phyloP scores from a whole-genome alignment of 139 green algal species.

The Coccomyxa sp. region DNA sequence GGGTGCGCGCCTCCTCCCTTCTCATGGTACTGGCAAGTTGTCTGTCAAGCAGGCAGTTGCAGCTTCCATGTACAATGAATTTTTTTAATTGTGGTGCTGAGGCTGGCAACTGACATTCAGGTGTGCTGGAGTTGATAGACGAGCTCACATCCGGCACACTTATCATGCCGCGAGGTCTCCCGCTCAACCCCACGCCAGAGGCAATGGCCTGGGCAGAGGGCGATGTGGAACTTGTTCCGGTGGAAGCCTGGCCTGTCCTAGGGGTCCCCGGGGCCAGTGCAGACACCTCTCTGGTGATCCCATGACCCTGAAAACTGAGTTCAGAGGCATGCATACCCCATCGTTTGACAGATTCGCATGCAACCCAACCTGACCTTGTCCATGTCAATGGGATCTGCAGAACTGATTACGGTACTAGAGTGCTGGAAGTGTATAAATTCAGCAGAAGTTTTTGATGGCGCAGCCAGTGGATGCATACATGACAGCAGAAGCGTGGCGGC shows the following conservation, averaged over 20 bases:
- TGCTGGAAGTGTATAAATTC: neutral
- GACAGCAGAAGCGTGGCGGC: conserved; percentile 9
- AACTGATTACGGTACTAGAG: neutral
- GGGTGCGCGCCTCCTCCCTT: neutral
- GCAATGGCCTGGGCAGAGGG: conserved; percentile 16
- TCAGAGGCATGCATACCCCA: neutral
- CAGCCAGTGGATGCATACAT: neutral
- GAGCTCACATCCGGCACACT: conserved; percentile 23
- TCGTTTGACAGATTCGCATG: neutral
- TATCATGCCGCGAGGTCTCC: conserved; percentile 6
- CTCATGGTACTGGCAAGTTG: no score
- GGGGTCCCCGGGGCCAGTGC: neutral
- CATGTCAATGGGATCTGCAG: neutral
- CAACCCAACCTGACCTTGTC: neutral
- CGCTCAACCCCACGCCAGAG: neutral
- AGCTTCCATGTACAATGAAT: no score
- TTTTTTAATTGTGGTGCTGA: no score
- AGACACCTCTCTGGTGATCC: neutral
- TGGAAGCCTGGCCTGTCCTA: conserved; percentile 12
- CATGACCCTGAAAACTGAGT: no score
- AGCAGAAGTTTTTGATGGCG: neutral
- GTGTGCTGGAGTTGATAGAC: conserved; percentile 29
- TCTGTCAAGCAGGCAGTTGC: no score
- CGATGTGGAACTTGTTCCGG: neutral
- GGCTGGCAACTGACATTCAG: neutral